Evolutionary conservation across 2,329 filamentous ascomycete species (phyloP).

Genomic region (Penicillium sp.): DNA sequence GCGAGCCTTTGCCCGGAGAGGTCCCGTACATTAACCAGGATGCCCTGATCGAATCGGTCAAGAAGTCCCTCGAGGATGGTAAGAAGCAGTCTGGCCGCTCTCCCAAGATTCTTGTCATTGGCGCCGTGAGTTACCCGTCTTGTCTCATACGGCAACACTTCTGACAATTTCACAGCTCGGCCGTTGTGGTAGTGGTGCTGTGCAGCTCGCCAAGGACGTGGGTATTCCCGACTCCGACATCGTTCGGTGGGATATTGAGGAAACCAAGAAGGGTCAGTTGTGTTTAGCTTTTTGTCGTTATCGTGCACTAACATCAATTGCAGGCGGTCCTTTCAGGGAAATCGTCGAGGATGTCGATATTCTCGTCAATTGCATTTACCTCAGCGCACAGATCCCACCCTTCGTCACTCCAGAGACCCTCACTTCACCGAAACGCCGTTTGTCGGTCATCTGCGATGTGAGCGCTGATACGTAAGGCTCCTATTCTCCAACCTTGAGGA

Average conservation of each 20-base stretch:
- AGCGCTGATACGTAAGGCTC: conserved; percentile 38
- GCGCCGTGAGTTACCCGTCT: conserved; percentile 52
- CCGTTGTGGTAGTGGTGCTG: conserved; percentile 74
- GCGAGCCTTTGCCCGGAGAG: conserved; percentile 56
- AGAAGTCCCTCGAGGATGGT: conserved; percentile 59
- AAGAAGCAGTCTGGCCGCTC: conserved; percentile 57
- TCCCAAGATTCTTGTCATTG: conserved; percentile 74
- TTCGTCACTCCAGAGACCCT: conserved; percentile 69
- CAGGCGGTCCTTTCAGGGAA: conserved; percentile 64
- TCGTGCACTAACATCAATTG: conserved; percentile 5
- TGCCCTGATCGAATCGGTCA: conserved; percentile 63
- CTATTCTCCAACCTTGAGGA: too few relatives aligned
- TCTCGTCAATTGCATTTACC: conserved; percentile 85
- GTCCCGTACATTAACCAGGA: conserved; percentile 57
- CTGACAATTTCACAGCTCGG: conserved; percentile 26
- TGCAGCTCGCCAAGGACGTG: conserved; percentile 66
- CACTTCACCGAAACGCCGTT: conserved; percentile 57
- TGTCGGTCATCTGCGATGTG: conserved; percentile 74
- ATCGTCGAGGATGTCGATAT: conserved; percentile 61
- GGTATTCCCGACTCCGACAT: conserved; percentile 64
- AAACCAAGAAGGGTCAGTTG: conserved; percentile 55
- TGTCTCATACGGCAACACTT: too few relatives aligned
- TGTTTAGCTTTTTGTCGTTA: too few relatives aligned
- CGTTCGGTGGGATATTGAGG: conserved; percentile 65
- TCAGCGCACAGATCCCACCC: conserved; percentile 65